Conservation (phyloP, 2,329 filamentous ascomycete species). For the Curvularia sp. region DNA sequence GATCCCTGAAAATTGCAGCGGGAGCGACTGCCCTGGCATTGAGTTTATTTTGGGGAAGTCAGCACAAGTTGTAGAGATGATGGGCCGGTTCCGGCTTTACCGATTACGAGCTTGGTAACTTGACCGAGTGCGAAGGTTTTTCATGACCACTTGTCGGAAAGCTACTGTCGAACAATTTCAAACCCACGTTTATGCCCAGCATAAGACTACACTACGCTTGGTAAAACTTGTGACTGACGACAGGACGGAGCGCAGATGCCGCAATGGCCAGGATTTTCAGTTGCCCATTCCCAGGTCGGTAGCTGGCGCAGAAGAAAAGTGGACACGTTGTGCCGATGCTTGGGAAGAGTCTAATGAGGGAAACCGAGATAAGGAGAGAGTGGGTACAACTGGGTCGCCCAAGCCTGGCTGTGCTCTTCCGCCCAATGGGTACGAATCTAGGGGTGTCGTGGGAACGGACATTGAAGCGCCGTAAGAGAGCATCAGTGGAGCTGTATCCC, state of each 20-base stretch:
- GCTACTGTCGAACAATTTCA: slow-evolving; percentile 16
- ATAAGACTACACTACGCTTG: slow-evolving; percentile 12
- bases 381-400: slow-evolving; percentile 47
- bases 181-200: slow-evolving; percentile 3
- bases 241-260: slow-evolving; percentile 27
- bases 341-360: slow-evolving; percentile 35
- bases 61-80: slow-evolving; percentile 19
- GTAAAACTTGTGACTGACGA: slow-evolving; percentile 30
- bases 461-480: slow-evolving; percentile 17
- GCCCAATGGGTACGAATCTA: slow-evolving; percentile 36
- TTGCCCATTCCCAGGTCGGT: slow-evolving; percentile 27
- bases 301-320: slow-evolving; percentile 41
- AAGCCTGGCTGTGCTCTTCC: slow-evolving; percentile 34
- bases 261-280: slow-evolving; percentile 35
- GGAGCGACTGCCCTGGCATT: slow-evolving; percentile 38
- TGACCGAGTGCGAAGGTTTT: slow-evolving; percentile 22
- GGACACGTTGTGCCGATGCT: slow-evolving; percentile 35
- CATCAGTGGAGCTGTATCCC: slow-evolving; percentile 22
- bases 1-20: slow-evolving; percentile 29
- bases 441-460: slow-evolving; percentile 32
- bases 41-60: slow-evolving; percentile 28
- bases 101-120: slow-evolving; percentile 19
- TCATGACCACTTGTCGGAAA: not conserved
- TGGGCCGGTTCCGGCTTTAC: slow-evolving; percentile 20
- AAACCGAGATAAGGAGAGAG: slow-evolving; percentile 45